Conservation (phyloP, 2,329 filamentous ascomycete genomes). For the Fusarium odoratissimum region DNA sequence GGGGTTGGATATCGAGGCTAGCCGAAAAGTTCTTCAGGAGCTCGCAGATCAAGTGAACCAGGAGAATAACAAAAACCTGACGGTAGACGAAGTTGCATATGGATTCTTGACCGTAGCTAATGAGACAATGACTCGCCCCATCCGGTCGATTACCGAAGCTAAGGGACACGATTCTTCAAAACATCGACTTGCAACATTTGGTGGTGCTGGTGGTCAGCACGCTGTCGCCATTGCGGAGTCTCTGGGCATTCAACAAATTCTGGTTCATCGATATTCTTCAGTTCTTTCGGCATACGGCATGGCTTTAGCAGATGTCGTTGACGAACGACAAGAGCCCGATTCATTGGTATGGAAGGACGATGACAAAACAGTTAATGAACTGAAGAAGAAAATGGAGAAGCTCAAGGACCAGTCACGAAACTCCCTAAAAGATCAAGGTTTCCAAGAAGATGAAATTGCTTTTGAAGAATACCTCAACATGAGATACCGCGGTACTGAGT, state of each 20-base stretch:
- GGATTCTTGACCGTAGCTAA: constrained; percentile 92
- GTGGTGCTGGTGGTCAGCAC: constrained; percentile 90
- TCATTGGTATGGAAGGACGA: constrained; percentile 71
- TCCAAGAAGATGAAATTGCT: constrained; percentile 76
- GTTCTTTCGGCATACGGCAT: constrained; percentile 93
- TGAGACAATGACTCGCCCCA: constrained; percentile 90
- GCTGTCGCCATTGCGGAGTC: constrained; percentile 91
- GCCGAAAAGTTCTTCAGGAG: constrained; percentile 78
- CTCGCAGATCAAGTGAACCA: constrained; percentile 81
- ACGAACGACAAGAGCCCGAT: constrained; percentile 86
- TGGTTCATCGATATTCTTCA: constrained; percentile 88
- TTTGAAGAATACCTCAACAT: constrained; percentile 97
- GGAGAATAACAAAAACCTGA: constrained; percentile 78
- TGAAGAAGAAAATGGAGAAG: constrained; percentile 80
- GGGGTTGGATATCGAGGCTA: constrained; percentile 80
- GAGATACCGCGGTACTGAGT: constrained; percentile 91
- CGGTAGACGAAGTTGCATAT: constrained; percentile 85
- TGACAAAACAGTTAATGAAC: constrained; percentile 67
- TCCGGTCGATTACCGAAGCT: constrained; percentile 89
- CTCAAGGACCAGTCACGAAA: constrained; percentile 79
- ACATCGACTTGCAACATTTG: constrained; percentile 91
- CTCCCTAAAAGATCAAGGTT: constrained; percentile 81
- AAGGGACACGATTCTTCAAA: constrained; percentile 92
- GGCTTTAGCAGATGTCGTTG: constrained; percentile 92
- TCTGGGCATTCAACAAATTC: constrained; percentile 84